Evolutionary conservation across 1,284 basidiomycete species (phyloP), one percentile per base, ranked within the genome.

Genomic region (Sporisorium sorghi): DNA sequence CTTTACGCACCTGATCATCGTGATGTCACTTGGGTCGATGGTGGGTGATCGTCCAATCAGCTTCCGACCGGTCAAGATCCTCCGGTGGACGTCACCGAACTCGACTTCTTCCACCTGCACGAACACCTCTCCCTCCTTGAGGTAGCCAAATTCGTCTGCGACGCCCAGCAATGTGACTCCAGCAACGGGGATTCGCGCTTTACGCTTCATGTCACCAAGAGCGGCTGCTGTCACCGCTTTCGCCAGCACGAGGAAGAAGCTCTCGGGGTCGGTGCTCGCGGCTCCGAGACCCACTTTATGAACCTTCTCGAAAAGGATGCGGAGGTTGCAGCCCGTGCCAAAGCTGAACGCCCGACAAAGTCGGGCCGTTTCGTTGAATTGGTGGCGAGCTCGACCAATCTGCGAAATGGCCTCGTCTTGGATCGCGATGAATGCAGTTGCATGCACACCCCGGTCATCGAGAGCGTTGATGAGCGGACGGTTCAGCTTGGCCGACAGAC

Each of bases 1-100:
- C n/a, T 48, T 57, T 9, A 70, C 58, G 14, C 72, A 72, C 6
- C 39, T 47, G 37, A 67, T 64, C 53, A 70, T 73, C 9, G 59
- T 55, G 15, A 75, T 42, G 39, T 79, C 77, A 11, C 60, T 60
- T 19, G 76, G 73, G 35, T 73, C 66, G 26, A 77, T 50, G 5
- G 66, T 73, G 2, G 77, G 77, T 15, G 63, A 69, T 3, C 75
- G 61, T 8, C 73, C 66, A 6, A 79, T 61, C 39, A 79, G 59
- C 43, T 68, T 71, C 4, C 43, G 40, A 1, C 77, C 76, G 5
- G 46, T 39, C 2, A 79, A n/a, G 19, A 76, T 57, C 32, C 51
- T 42, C 3, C 53, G 40, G 10, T 15, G 33, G n/a, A 65, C 50
- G 24, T 59, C 23, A 7, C 52, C 44, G 0, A 52, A 51, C 2